These are phyloP conservation scores for Mucor plumbeus DNA, from an alignment of 371 early-diverging fungal genomes.

Conservation along the genomic window DNA sequence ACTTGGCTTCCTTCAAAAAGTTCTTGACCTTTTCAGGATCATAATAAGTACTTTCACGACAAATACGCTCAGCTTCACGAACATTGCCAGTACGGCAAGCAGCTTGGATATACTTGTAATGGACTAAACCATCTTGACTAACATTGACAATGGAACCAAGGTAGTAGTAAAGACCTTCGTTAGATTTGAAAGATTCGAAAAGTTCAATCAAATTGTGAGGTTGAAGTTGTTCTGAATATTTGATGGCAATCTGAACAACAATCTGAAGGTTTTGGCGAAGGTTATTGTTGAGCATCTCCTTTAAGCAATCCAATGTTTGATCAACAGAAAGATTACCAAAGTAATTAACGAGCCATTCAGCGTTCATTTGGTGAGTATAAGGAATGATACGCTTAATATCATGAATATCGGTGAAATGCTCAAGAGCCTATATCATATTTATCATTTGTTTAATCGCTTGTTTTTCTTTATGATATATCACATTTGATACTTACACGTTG, in stretches of 20 bases:
- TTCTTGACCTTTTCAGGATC: conserved; percentile 98
- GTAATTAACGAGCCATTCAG: conserved; percentile 90
- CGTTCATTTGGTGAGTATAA: conserved; percentile 81
- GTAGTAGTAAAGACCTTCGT: conserved; percentile 95
- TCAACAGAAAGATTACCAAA: conserved; percentile 95
- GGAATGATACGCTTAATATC: conserved; percentile 97
- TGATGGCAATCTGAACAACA: conserved; percentile 93
- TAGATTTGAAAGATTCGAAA: conserved; percentile 90
- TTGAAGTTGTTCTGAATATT: conserved; percentile 94
- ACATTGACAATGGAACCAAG: conserved; percentile 94
- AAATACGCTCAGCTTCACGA: conserved; percentile 97
- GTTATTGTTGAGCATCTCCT: conserved; percentile 87
- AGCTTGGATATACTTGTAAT: conserved; percentile 98
- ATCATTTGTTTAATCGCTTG: neutral
- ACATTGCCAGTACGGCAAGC: conserved; percentile 92
- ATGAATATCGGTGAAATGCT: conserved; percentile 93
- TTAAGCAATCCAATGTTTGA: conserved; percentile 91
- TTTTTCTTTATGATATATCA: neutral
- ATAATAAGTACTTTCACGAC: conserved; percentile 93
- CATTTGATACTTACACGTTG: conserved; percentile 79
- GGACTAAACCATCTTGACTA: conserved; percentile 93
- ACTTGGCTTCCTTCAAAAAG: conserved; percentile 96
- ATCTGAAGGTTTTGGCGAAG: conserved; percentile 94
- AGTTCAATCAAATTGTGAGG: conserved; percentile 86
- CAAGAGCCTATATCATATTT: conserved; percentile 71